These are phyloP conservation scores for Penicillium hesseltinei DNA, from an alignment of 2,329 filamentous ascomycete species.

Conservation along the genomic window DNA sequence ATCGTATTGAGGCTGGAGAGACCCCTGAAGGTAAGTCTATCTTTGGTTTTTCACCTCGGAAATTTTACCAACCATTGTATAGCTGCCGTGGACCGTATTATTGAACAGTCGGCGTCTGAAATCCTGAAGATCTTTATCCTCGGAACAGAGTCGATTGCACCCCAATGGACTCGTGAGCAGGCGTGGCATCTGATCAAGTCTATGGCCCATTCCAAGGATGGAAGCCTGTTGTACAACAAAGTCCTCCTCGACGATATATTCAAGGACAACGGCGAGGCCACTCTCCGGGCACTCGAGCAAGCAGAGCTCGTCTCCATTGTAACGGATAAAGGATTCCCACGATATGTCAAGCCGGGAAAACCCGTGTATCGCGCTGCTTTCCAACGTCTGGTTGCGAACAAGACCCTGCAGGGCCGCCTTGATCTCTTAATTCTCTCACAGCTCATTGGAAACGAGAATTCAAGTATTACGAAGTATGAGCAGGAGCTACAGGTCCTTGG, in stretches of 20 bases:
- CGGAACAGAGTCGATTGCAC: conserved; percentile 53
- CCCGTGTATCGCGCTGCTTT: conserved; percentile 88
- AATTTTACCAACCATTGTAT: conserved; percentile 19
- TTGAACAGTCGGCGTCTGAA: conserved; percentile 82
- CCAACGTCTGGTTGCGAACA: conserved; percentile 66
- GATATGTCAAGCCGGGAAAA: conserved; percentile 73
- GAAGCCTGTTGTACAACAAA: conserved; percentile 75
- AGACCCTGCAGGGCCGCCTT: conserved; percentile 70
- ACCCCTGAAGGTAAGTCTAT: conserved; percentile 60
- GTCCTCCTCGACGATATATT: conserved; percentile 76
- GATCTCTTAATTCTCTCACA: conserved; percentile 69
- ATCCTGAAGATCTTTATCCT: conserved; percentile 92
- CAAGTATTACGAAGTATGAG: conserved; percentile 75
- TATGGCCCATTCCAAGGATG: conserved; percentile 63
- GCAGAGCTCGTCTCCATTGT: conserved; percentile 81
- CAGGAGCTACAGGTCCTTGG: conserved; percentile 71
- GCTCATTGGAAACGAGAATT: conserved; percentile 68
- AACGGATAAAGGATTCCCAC: conserved; percentile 71
- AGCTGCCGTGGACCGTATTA: conserved; percentile 82
- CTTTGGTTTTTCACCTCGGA: too few relatives aligned
- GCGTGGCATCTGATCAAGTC: conserved; percentile 85
- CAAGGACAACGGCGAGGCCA: conserved; percentile 68
- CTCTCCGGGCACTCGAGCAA: conserved; percentile 76
- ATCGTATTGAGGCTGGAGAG: conserved; percentile 83
- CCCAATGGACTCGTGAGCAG: conserved; percentile 77